phyloP scores from a whole-genome alignment of 2,329 filamentous ascomycete species.

The Harringtonia aguacate region DNA sequence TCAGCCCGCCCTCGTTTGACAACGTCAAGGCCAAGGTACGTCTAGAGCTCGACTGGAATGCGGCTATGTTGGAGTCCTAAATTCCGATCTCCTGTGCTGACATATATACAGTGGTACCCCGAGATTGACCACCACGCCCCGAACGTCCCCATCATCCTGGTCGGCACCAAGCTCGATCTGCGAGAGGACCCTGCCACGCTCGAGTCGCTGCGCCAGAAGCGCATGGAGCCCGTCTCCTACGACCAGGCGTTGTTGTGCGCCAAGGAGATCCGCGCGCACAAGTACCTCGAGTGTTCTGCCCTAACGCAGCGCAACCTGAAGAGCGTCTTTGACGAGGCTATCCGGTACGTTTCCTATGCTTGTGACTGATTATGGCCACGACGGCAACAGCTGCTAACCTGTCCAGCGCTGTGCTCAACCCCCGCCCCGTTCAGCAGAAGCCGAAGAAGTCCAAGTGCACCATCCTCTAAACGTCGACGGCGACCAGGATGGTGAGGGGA shows the following conservation, averaged over 20 bases:
- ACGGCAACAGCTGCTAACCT: slow-evolving; percentile 13
- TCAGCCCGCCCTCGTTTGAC: slow-evolving; percentile 94
- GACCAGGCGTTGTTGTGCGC: slow-evolving; percentile 81
- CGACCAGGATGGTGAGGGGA: not conserved
- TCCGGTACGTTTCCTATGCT: slow-evolving; percentile 56
- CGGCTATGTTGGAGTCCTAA: too few species aligned
- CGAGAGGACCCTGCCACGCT: slow-evolving; percentile 77
- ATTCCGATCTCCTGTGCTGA: too few species aligned
- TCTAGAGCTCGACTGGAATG: too few species aligned
- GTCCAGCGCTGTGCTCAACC: slow-evolving; percentile 59
- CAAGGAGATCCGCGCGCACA: slow-evolving; percentile 91
- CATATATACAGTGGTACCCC: slow-evolving; percentile 67
- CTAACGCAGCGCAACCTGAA: slow-evolving; percentile 94
- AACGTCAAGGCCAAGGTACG: slow-evolving; percentile 97
- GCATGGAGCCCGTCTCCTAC: slow-evolving; percentile 95
- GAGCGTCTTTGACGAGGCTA: slow-evolving; percentile 97
- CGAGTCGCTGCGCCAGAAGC: slow-evolving; percentile 75
- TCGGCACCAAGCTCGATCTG: slow-evolving; percentile 93
- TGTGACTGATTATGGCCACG: not conserved
- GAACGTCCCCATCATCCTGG: slow-evolving; percentile 89
- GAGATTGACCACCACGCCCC: slow-evolving; percentile 97
- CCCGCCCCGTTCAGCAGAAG: slow-evolving; percentile 46
- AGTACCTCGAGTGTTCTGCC: slow-evolving; percentile 96
- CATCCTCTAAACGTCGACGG: slow-evolving; percentile 44
- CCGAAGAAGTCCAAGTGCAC: slow-evolving; percentile 58